Evolutionary conservation across 2,329 filamentous ascomycete genomes (phyloP).

Genomic region (Xylaria sp.): DNA sequence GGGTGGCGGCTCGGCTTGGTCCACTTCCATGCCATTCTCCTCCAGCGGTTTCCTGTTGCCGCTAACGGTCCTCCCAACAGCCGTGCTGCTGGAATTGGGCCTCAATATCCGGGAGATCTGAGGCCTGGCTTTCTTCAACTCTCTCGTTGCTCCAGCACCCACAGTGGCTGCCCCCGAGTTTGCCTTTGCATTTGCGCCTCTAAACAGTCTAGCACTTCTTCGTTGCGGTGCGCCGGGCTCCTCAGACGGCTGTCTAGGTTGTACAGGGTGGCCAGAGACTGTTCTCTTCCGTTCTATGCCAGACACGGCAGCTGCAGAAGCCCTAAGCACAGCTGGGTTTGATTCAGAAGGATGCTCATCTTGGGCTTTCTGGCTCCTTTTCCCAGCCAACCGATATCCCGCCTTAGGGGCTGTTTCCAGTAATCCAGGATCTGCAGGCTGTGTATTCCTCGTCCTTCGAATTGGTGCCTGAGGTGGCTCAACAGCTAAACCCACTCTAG

Average conservation of each 20-base stretch:
- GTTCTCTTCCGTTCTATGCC: slow-evolving; percentile 84
- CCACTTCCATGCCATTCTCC: slow-evolving; percentile 74
- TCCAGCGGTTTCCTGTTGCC: slow-evolving; percentile 83
- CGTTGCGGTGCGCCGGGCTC: slow-evolving; percentile 73
- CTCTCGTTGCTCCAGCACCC: slow-evolving; percentile 72
- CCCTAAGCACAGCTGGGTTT: slow-evolving; percentile 53
- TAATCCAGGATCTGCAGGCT: slow-evolving; percentile 62
- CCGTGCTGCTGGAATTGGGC: slow-evolving; percentile 72
- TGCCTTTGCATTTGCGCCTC: slow-evolving; percentile 73
- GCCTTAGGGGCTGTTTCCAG: slow-evolving; percentile 72
- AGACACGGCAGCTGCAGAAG: slow-evolving; percentile 54
- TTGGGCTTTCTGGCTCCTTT: slow-evolving; percentile 52
- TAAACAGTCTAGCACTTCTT: slow-evolving; percentile 77
- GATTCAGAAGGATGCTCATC: slow-evolving; percentile 59
- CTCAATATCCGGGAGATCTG: slow-evolving; percentile 74
- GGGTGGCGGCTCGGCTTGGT: slow-evolving; percentile 70
- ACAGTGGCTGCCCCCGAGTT: slow-evolving; percentile 68
- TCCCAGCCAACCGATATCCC: slow-evolving; percentile 65
- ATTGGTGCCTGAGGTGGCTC: slow-evolving; percentile 65
- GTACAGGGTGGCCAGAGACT: slow-evolving; percentile 83
- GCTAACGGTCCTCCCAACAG: slow-evolving; percentile 86
- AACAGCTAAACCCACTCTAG: slow-evolving; percentile 48
- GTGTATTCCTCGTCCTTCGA: slow-evolving; percentile 65
- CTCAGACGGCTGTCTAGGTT: slow-evolving; percentile 63
- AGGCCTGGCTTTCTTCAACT: slow-evolving; percentile 86